Base-by-base conservation (phyloP, 176 grass and related monocot species). In the Ananas comosus region DNA sequence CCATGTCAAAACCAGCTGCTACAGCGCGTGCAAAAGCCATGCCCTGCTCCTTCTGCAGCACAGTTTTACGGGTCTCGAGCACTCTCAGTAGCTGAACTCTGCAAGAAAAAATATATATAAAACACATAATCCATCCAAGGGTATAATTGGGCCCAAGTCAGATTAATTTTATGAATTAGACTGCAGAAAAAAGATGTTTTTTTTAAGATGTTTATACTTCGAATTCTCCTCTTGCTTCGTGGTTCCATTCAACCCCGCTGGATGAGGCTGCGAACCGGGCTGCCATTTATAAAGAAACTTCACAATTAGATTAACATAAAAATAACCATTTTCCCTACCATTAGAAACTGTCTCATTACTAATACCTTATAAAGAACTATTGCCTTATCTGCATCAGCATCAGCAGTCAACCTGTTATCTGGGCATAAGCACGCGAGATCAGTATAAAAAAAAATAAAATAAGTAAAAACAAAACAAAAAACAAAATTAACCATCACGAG, bases 1-100 rank as follows among this genome's bases (percentile, higher is more conserved):
- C 90, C 67, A 91, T 84, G 64, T 99, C 90, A 81, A 99, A 93
- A 23, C 94, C 90, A 82, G 94, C 94, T 6, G 87, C 94, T 24
- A 90, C 82, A 72, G 94, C 82, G 65, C 89, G 86, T 11, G 94
- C 89, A 72, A 99, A 99, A 66, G 94, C 94, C 94, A 99, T 99
- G 74, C 86, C 94, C 54, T 99, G 94, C 70, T 99, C 94, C 84
- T 99, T 99, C 70, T 80, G 74, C 58, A 99, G 74, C 24, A 93
- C 90, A 72, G 74, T 91, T 87, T 85, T 90, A 21, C 94, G 90
- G 12, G 84, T 72, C 79, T 99, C 94, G 77, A 99, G 85, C 64
- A 99, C 94, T 74, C 83, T 93, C 28, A 99, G 79, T 49, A 99
- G 76, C n/a, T 99, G 89, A 79, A 91, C 72, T 85, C 94, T 99